Evolutionary conservation across 495 filamentous ascomycete species (phyloP), one percentile per base, ranked within the genome.

Genomic region (Podospora didyma): DNA sequence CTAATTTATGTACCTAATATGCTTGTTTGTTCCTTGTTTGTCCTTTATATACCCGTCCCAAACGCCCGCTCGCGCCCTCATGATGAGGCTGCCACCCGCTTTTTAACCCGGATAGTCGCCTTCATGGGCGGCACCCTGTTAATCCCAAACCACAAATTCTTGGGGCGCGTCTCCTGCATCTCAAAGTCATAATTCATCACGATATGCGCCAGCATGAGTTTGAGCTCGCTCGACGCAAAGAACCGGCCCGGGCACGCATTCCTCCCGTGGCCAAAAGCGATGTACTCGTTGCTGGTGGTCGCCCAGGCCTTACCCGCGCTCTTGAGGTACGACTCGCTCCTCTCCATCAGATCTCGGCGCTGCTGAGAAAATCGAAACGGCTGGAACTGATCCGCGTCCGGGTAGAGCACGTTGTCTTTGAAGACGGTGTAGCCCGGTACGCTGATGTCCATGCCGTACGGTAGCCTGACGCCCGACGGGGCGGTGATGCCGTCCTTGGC

Each of bases 201-300:
- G 7, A 74, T 28, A 46, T 75, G 64, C n/a, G 67, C 73, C 19
- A 79, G 49, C 24, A 71, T 65, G 6, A 74, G 51, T 68, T 76
- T 75, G 20, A 78, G 57, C 68, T 73, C 72, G 41, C 54, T 64
- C 6, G 69, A 54, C 3, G 72, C 74, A 59, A 77, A 78, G 64
- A 75, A 76, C 1, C 75, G 63, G 1, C 75, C 75, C 1, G 74
- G 74, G 49, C 76, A 76, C 0, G 70, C 65, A 46, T 70, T 66
- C 0, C 61, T 49, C 5, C 69, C 71, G 52, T 73, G 67, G 2
- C 73, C 73, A 57, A 75, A 75, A 0, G 65, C 62, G 2, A 62
- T 19, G 54, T 63, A 74, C 11, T 73, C 68, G 26, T 51, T 57
- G 61, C 64, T 71, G 19, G 69, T 71, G 0, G 62, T 64, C 1